Conservation (phyloP, 169 alveolate species). For the Eimeria praecox region DNA sequence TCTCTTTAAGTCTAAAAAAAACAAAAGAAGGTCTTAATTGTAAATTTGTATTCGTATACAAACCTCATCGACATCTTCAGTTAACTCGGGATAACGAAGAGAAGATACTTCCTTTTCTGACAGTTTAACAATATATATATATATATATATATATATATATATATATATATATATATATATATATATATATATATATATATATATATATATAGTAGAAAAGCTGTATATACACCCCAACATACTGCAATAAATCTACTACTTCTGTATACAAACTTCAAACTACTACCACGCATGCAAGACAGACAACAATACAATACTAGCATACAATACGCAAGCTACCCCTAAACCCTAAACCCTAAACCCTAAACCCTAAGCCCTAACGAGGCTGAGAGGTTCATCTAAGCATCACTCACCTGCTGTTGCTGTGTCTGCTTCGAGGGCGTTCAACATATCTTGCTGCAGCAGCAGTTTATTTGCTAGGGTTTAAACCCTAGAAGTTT, state of each 20-base stretch:
- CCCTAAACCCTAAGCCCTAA: slow-evolving; percentile 31
- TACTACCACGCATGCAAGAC: no score
- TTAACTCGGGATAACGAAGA: neutral
- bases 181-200: neutral
- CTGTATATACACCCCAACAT: neutral
- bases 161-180: neutral
- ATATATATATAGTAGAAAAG: neutral
- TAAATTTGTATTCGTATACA: neutral
- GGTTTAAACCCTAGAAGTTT: no score
- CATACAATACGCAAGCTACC: no score
- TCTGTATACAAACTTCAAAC: no score
- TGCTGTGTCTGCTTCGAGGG: slow-evolving; percentile 15
- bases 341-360: slow-evolving; percentile 25
- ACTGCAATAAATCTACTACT: no score
- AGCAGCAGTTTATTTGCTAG: neutral
- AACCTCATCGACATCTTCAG: slow-evolving; percentile 5
- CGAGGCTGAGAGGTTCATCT: no score
- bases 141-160: neutral
- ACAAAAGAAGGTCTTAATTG: neutral
- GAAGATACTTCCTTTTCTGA: neutral
- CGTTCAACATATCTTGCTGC: neutral
- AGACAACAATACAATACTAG: no score
- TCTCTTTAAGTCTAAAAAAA: neutral
- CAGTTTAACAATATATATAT: neutral
- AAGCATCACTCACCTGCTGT: neutral